phyloP scores from a whole-genome alignment of 345 rosid genomes.

The Geranium rotundifolium region DNA sequence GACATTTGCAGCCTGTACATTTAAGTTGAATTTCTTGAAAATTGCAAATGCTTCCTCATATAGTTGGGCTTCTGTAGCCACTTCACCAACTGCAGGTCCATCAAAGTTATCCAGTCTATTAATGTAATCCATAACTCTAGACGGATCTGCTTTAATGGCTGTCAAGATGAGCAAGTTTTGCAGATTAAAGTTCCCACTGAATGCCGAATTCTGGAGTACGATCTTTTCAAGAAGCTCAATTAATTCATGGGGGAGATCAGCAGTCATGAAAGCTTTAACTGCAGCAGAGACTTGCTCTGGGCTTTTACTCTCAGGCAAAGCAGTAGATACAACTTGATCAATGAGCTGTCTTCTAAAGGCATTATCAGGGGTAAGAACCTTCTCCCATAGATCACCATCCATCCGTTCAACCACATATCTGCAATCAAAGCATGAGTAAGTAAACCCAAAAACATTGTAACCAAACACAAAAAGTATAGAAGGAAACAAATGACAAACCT shows the following conservation, averaged over 20 bases:
- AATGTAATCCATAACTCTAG: conserved; percentile 94
- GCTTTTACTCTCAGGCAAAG: conserved; percentile 55
- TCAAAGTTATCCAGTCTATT: conserved; percentile 95
- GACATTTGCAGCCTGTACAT: conserved; percentile 39
- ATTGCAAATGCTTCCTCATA: conserved; percentile 62
- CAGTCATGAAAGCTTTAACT: conserved; percentile 44
- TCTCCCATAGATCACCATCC: conserved; percentile 98
- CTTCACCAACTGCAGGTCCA: conserved; percentile 97
- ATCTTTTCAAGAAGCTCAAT: conserved; percentile 65
- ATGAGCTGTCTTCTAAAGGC: conserved; percentile 83
- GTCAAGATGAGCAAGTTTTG: conserved; percentile 95
- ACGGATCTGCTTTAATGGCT: conserved; percentile 91
- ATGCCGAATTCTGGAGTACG: conserved; percentile 93
- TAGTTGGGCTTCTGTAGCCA: conserved; percentile 88
- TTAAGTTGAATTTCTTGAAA: conserved; percentile 44
- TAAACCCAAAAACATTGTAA: conserved; percentile 15
- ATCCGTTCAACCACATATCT: conserved; percentile 99
- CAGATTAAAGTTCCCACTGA: conserved; percentile 92
- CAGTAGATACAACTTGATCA: conserved; percentile 97
- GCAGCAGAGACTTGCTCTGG: conserved; percentile 48
- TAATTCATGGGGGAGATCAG: conserved; percentile 39
- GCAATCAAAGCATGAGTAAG: conserved; percentile 14
- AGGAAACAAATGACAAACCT: conserved; percentile 40
- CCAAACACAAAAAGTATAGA: conserved; percentile 2
- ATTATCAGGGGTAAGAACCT: conserved; percentile 80